These are phyloP conservation scores for Trichothecium roseum DNA, from an alignment of 2,329 filamentous ascomycete species.

Conservation along the genomic window DNA sequence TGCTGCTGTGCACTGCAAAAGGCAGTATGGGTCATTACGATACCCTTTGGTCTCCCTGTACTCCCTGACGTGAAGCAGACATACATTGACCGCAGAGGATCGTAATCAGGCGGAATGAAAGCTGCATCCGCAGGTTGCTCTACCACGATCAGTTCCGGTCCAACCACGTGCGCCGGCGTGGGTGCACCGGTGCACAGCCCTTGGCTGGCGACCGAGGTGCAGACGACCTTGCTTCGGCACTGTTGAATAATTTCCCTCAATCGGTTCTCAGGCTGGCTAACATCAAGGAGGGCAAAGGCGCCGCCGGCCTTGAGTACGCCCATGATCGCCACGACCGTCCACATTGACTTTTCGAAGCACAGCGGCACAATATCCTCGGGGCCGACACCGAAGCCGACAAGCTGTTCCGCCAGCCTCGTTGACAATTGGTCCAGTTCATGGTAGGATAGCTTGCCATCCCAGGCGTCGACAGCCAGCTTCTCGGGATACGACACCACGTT, in stretches of 20 bases:
- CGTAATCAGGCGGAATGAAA: background rate
- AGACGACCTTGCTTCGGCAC: background rate
- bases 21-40: constrained; percentile 8
- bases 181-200: background rate
- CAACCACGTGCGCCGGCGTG: background rate
- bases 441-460: constrained; percentile 9
- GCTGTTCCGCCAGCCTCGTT: background rate
- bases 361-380: constrained; percentile 8
- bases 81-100: constrained; percentile 4
- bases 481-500: constrained; percentile 10
- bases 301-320: constrained; percentile 12
- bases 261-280: constrained; percentile 1
- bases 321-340: constrained; percentile 8
- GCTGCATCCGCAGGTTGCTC: background rate
- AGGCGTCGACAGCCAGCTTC: constrained; percentile 27
- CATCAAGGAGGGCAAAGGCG: constrained; percentile 11
- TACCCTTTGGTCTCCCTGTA: constrained; percentile 13
- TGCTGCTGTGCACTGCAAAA: constrained; percentile 9
- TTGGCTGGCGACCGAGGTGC: background rate
- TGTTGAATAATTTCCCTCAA: background rate
- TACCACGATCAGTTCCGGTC: background rate
- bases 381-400: constrained; percentile 4
- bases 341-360: constrained; percentile 10
- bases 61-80: constrained; percentile 14
- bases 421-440: background rate